Conservation (phyloP, 768 basidiomycete species). For the Tulasnella calospora region DNA sequence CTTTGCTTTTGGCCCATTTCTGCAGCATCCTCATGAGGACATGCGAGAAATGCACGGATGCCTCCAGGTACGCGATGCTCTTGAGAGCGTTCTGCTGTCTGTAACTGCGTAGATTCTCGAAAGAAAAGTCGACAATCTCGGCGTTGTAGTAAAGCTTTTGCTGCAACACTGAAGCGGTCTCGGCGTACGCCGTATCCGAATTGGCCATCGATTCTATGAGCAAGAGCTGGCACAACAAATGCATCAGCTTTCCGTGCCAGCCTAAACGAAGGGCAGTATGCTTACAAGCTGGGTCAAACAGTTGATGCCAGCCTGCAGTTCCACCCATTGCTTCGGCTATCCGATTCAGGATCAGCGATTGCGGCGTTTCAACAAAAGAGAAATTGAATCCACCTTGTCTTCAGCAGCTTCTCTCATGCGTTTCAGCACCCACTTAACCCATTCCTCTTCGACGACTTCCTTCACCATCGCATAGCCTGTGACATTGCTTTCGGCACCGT, state of each 20-base stretch:
- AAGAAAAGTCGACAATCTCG: conserved; percentile 82
- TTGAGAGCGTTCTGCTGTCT: conserved; percentile 51
- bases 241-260: neutral
- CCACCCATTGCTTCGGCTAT: conserved; percentile 90
- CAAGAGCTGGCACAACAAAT: conserved; percentile 46
- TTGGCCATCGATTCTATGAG: conserved; percentile 78
- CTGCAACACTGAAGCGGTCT: conserved; percentile 76
- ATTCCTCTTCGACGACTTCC: conserved; percentile 78
- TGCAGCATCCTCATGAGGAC: conserved; percentile 87
- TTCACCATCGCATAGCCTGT: conserved; percentile 61
- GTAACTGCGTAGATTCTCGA: conserved; percentile 72
- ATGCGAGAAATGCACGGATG: conserved; percentile 78
- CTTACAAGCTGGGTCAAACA: conserved; percentile 79
- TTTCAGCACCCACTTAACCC: conserved; percentile 85
- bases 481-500: conserved; percentile 29
- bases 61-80: conserved; percentile 66
- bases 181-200: conserved; percentile 53
- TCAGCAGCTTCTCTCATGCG: conserved; percentile 87
- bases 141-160: conserved; percentile 93
- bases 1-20: conserved; percentile 69
- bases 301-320: conserved; percentile 89
- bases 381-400: conserved; percentile 63
- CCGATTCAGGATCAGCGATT: neutral
- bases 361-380: neutral
- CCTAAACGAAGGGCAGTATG: neutral